Evolutionary conservation across 164 flowering plant genomes (phyloP).

Genomic region (Magnolia officinalis): DNA sequence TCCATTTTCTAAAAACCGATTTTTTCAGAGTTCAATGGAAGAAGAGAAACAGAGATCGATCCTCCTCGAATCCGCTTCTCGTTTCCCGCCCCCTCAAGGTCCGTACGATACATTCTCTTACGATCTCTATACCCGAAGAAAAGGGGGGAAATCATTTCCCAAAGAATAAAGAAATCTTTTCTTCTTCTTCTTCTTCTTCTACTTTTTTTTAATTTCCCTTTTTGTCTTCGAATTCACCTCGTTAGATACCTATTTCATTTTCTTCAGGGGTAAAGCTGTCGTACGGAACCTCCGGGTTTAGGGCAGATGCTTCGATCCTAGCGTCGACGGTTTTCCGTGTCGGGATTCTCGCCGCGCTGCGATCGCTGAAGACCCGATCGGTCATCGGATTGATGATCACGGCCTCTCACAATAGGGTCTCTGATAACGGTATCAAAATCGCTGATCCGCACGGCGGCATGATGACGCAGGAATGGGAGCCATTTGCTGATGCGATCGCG

Average conservation of each 20-base stretch:
- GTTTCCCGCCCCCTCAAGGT: constrained; percentile 62
- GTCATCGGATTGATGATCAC: constrained; percentile 87
- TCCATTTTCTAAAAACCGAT: no score
- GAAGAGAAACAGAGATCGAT: constrained; percentile 40
- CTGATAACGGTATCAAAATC: constrained; percentile 85
- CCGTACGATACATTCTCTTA: no score
- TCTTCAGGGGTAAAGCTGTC: constrained; percentile 61
- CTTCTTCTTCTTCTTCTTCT: neutral
- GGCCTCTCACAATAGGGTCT: constrained; percentile 80
- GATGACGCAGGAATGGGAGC: constrained; percentile 92
- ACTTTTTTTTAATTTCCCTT: no score
- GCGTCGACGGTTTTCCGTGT: constrained; percentile 66
- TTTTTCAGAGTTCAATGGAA: constrained; percentile 37
- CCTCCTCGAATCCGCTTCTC: constrained; percentile 45
- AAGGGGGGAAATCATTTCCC: neutral
- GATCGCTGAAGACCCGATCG: constrained; percentile 61
- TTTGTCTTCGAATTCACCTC: neutral
- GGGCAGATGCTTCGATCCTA: constrained; percentile 76
- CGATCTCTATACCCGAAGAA: no score
- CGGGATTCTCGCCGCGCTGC: constrained; percentile 72
- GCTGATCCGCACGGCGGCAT: constrained; percentile 87
- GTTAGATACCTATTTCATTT: neutral
- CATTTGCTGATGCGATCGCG: constrained; percentile 82
- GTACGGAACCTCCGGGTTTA: constrained; percentile 89
- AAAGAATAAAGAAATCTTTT: neutral